phyloP scores from a whole-genome alignment of 257 asterid species.

The Fraxinus anomala region DNA sequence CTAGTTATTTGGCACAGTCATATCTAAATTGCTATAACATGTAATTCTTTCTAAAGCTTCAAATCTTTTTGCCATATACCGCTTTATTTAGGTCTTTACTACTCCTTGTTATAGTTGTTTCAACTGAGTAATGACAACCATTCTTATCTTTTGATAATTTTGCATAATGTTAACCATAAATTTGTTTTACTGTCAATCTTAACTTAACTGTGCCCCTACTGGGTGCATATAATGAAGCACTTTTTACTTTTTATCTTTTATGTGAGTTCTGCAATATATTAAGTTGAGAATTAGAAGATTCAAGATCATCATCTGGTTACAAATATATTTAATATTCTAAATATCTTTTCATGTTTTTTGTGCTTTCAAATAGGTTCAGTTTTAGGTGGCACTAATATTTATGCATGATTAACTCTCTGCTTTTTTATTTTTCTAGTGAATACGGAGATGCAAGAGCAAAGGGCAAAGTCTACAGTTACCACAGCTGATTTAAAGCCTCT shows the following conservation, averaged over 20 bases:
- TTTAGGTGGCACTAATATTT: conserved; percentile 10
- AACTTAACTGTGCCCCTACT: conserved; percentile 5
- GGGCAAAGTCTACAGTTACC: conserved; percentile 50
- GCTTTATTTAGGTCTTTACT: background rate
- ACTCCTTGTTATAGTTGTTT: conserved; percentile 5
- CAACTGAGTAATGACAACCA: background rate
- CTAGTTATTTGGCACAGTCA: conserved; percentile 1
- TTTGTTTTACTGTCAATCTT: background rate
- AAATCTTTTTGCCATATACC: conserved; percentile 7
- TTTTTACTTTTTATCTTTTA: conserved; percentile 4
- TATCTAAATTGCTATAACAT: background rate
- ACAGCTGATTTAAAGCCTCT: conserved; percentile 68
- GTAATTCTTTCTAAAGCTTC: no score
- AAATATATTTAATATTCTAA: background rate
- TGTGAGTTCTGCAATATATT: conserved; percentile 16
- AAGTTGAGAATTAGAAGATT: conserved; percentile 5
- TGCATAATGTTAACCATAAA: background rate
- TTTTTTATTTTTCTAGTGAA: conserved; percentile 43
- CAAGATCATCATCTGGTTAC: background rate
- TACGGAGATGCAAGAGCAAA: conserved; percentile 68
- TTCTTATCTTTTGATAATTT: conserved; percentile 14
- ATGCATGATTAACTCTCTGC: conserved; percentile 22
- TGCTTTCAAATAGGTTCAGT: conserved; percentile 19
- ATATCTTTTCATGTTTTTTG: conserved; percentile 6
- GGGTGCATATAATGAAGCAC: conserved; percentile 5